Conservation (phyloP, 495 filamentous ascomycete genomes). For the Pyrenula aspistea region DNA sequence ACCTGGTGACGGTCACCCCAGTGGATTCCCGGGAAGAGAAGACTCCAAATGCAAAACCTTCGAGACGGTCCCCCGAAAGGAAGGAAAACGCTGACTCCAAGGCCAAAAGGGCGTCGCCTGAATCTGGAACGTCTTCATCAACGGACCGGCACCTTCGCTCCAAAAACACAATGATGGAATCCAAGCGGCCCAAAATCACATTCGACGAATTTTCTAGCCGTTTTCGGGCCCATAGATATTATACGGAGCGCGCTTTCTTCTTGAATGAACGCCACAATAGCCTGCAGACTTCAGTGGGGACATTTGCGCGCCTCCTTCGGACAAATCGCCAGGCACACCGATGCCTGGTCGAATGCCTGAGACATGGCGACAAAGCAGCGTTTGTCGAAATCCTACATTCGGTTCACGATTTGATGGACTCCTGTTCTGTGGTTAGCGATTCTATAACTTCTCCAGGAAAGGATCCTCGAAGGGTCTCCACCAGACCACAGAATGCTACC, state of each 20-base stretch:
- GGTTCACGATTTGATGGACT: conserved; percentile 76
- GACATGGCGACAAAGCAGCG: conserved; percentile 76
- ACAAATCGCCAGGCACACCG: conserved; percentile 67
- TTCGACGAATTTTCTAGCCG: conserved; percentile 32
- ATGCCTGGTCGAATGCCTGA: conserved; percentile 77
- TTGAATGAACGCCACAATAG: conserved; percentile 15
- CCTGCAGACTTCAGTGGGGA: conserved; percentile 52
- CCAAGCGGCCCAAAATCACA: conserved; percentile 14
- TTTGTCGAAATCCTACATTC: conserved; percentile 84
- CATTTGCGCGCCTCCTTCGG: conserved; percentile 68
- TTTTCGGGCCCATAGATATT: conserved; percentile 27
- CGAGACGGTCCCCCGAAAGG: not conserved
- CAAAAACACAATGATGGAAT: not conserved
- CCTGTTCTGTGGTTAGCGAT: conserved; percentile 55
- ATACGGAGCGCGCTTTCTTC: not conserved
- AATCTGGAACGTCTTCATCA: not conserved
- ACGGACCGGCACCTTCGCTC: not conserved
- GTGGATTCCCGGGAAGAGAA: not conserved
- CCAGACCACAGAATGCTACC: conserved; percentile 15
- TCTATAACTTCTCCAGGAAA: conserved; percentile 23
- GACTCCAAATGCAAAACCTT: not conserved
- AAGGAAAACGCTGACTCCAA: not conserved
- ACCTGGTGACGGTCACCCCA: not conserved
- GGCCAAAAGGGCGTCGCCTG: not conserved
- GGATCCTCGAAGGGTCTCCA: conserved; percentile 29